These are phyloP conservation scores for Paraconiothyrium sp. DNA, from an alignment of 2,329 filamentous ascomycete genomes.

Conservation along the genomic window DNA sequence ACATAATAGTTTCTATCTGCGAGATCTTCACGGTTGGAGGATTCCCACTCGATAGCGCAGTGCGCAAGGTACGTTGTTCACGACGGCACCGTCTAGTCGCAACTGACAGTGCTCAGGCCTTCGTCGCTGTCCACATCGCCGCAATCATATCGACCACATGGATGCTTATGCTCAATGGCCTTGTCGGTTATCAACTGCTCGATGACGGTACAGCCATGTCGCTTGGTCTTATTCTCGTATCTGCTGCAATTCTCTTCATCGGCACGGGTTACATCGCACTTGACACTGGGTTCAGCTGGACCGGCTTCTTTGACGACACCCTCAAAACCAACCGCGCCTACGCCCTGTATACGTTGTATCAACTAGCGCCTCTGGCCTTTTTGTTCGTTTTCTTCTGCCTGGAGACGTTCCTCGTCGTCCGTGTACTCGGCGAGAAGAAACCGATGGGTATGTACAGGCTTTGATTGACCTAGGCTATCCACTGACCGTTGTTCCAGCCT, in stretches of 20 bases:
- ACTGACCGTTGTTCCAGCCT: constrained; percentile 62
- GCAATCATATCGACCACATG: constrained; percentile 88
- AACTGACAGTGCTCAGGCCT: constrained; percentile 66
- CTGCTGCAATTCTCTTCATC: constrained; percentile 77
- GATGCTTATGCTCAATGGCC: constrained; percentile 89
- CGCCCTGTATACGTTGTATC: constrained; percentile 92
- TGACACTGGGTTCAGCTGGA: constrained; percentile 90
- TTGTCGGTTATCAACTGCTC: constrained; percentile 91
- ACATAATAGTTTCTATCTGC: constrained; percentile 88
- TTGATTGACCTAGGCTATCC: constrained; percentile 20
- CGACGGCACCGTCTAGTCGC: not conserved
- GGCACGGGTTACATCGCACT: constrained; percentile 96
- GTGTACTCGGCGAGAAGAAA: constrained; percentile 84
- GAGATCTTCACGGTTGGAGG: constrained; percentile 96
- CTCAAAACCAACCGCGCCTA: constrained; percentile 71
- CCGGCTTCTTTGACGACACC: constrained; percentile 73
- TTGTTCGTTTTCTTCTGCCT: constrained; percentile 87
- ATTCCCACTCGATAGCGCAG: constrained; percentile 76
- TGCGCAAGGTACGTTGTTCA: constrained; percentile 73
- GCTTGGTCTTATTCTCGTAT: constrained; percentile 76
- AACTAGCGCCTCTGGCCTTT: constrained; percentile 87
- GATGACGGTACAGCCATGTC: constrained; percentile 93
- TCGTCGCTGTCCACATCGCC: constrained; percentile 89
- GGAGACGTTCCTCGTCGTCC: constrained; percentile 83
- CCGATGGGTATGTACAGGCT: constrained; percentile 76